Conservation (phyloP, 2,329 filamentous ascomycete genomes). For the Scedosporium dehoogii region DNA sequence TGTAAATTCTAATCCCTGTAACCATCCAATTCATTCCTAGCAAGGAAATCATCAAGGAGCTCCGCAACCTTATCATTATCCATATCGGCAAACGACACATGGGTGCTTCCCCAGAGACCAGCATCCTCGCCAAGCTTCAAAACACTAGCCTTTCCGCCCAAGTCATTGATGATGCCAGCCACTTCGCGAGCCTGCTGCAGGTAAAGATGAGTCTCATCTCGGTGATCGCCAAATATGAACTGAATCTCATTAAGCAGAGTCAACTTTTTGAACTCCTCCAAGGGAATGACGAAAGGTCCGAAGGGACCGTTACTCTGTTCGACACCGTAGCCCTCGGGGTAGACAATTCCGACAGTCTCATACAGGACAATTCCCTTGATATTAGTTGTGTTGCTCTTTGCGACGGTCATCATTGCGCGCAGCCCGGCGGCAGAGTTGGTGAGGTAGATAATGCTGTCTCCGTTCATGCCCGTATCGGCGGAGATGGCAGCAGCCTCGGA, state of each 20-base stretch:
- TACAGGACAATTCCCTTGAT: conserved; percentile 25
- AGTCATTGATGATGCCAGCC: conserved; percentile 14
- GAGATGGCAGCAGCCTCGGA: conserved; percentile 18
- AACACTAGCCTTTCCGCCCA: conserved; percentile 16
- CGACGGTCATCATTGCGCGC: conserved; percentile 21
- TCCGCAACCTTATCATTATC: conserved; percentile 15
- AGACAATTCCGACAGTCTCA: conserved; percentile 18
- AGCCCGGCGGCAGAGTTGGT: conserved; percentile 24
- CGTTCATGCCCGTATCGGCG: conserved; percentile 17
- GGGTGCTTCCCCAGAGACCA: conserved; percentile 15
- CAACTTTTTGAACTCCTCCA: conserved; percentile 17
- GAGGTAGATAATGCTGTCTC: conserved; percentile 20
- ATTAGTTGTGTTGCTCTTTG: conserved; percentile 23
- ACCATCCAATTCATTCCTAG: conserved; percentile 9
- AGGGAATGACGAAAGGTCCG: conserved; percentile 15
- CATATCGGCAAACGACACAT: conserved; percentile 18
- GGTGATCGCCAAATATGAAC: conserved; percentile 19
- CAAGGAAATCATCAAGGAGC: conserved; percentile 15
- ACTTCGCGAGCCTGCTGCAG: conserved; percentile 12
- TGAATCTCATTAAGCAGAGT: conserved; percentile 14
- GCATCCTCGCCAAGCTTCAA: conserved; percentile 15
- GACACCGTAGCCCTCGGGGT: conserved; percentile 13
- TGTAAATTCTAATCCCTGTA: conserved; percentile 8
- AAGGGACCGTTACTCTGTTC: conserved; percentile 11
- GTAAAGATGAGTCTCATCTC: conserved; percentile 5